Base-by-base conservation (phyloP, 2,329 filamentous ascomycete genomes). In the Pseudogymnoascus sp. region DNA sequence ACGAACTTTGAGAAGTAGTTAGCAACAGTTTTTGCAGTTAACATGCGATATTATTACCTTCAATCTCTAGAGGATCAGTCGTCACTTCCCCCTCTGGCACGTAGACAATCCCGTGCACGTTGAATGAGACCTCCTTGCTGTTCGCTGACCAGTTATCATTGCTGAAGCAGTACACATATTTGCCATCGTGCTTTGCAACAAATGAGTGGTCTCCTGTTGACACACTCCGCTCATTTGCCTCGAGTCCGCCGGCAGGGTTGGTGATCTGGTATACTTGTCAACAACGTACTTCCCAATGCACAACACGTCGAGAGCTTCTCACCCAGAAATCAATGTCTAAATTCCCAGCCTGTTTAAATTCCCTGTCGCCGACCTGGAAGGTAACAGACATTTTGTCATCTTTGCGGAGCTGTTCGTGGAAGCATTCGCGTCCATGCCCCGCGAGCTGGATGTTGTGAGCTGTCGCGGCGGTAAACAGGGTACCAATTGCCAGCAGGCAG, bases 381-480 rank as follows among this genome's bases (percentile, higher is more conserved):
- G 92, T 95, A 62, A 99, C 92, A 7, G 91, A 96, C 94, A 99
- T 99, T 75, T 88, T 89, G 79, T 99, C 94, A 74, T 96, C 94
- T 73, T 82, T 84, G 79, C 95, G 92, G 62, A 99, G 84, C 68
- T 80, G 76, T 78, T 99, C 94, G 79, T 96, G 89, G 82, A 97
- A 99, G 80, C 94, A 99, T 79, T 99, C 94, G 76, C 91, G 84
- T 71, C 90, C 89, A 76, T 99, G 91, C 68, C 92, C 88, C 64
- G 87, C 87, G 70, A 99, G 85, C 74, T 94, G 90, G 75, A 99
- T 97, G 79, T 95, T 97, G 83, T 99, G 94, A 68, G 90, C 90
- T 66, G 83, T 74, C 63, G 82, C 80, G 66, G 85, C 80, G 68
- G 83, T 81, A 68, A 71, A 60, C 41, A 71, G 59, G 41, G 62